Evolutionary conservation across 495 filamentous ascomycete genomes (phyloP).

Genomic region (Neurospora sp.): DNA sequence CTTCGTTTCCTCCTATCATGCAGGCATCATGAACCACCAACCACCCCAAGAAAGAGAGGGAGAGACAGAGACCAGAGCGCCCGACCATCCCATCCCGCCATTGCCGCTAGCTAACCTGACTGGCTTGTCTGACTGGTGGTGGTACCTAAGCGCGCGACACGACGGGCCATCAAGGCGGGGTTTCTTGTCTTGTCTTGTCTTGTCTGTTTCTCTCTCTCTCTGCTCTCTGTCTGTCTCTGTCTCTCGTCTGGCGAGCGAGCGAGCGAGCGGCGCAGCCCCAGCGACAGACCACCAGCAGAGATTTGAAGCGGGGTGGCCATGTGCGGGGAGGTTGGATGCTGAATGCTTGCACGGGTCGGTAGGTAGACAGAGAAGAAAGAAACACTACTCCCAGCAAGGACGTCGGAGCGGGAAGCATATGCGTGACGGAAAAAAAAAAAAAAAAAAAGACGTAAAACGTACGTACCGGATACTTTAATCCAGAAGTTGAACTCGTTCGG

Average conservation of each 20-base stretch:
- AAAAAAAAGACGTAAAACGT: background rate
- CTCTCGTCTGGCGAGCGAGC: background rate
- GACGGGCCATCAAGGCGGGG: background rate
- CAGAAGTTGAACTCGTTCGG: background rate
- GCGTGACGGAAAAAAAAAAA: background rate
- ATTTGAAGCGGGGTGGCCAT: background rate
- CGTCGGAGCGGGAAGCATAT: background rate
- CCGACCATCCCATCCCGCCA: background rate
- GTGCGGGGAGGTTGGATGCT: background rate
- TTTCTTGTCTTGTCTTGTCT: background rate
- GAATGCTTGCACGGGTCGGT: background rate
- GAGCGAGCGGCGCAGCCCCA: background rate
- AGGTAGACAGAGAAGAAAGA: slow-evolving; percentile 9
- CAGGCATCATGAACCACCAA: background rate
- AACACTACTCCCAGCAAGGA: slow-evolving; percentile 4
- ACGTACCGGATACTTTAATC: background rate
- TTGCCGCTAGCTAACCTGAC: background rate
- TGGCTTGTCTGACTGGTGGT: background rate
- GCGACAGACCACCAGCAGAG: background rate
- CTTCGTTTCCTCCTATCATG: background rate
- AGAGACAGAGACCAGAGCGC: background rate
- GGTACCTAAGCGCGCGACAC: background rate
- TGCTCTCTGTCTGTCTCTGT: background rate
- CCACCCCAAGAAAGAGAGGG: background rate
- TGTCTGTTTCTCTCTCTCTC: background rate